Conservation (phyloP, 2,329 filamentous ascomycete genomes). For the Penicillium freii region DNA sequence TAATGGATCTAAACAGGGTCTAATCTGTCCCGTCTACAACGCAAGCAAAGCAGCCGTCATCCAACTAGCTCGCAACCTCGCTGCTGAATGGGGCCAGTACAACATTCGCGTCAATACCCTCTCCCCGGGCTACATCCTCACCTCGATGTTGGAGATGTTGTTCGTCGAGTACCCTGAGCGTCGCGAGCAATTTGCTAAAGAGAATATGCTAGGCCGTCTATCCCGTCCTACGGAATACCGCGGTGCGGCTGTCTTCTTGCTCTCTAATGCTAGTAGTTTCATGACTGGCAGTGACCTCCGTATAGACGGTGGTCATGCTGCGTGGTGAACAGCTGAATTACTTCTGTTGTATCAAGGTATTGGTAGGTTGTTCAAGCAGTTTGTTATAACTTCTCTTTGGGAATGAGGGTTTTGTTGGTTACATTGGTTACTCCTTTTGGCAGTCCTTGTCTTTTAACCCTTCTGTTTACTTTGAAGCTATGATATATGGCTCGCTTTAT, state of each 20-base stretch:
- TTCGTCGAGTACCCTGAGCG: slow-evolving; percentile 2
- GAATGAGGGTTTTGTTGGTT: no score
- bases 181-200: neutral
- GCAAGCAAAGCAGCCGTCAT: slow-evolving; percentile 2
- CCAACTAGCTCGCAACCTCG: neutral
- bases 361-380: neutral
- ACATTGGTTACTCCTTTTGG: no score
- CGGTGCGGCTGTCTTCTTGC: slow-evolving; percentile 3
- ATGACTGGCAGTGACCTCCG: slow-evolving; percentile 11
- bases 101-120: slow-evolving; percentile 11
- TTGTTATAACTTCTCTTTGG: neutral
- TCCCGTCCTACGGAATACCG: neutral
- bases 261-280: slow-evolving; percentile 6
- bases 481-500: neutral
- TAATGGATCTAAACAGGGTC: slow-evolving; percentile 12
- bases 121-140: slow-evolving; percentile 5
- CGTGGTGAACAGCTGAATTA: neutral
- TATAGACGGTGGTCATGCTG: slow-evolving; percentile 9
- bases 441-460: neutral
- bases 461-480: neutral
- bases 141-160: neutral
- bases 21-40: neutral
- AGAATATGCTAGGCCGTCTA: slow-evolving; percentile 8
- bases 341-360: no score
- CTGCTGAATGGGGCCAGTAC: slow-evolving; percentile 1